Percentiles rank a stretch among this genome's conserved stretches.
phyloP scores from a whole-genome alignment of 2,329 filamentous ascomycete species.

The Dactylellina haptotyla region DNA sequence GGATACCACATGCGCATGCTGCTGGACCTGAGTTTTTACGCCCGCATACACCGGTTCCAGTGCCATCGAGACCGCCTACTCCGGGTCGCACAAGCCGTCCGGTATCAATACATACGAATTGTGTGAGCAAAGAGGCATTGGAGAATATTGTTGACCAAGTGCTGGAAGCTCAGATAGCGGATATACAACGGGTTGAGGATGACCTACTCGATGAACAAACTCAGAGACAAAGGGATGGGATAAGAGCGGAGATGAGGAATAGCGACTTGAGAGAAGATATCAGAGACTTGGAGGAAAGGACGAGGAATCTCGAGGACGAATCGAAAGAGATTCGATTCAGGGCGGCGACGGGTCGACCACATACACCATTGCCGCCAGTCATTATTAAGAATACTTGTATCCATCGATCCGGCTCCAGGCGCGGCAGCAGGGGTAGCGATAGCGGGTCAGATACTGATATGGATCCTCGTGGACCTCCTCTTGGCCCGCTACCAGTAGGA shows the following conservation, averaged over 20 bases:
- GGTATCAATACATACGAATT: constrained; percentile 5
- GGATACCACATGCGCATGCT: not conserved
- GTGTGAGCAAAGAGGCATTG: constrained; percentile 11
- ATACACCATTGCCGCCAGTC: constrained; percentile 3
- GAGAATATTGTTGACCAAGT: not conserved
- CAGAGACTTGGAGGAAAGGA: constrained; percentile 17
- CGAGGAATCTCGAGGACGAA: constrained; percentile 32
- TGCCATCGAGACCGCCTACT: not conserved
- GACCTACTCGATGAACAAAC: constrained; percentile 1
- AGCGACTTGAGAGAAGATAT: constrained; percentile 14
- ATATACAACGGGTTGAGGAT: not conserved
- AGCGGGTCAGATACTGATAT: not conserved
- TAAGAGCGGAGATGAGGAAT: not conserved
- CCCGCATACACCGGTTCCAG: not conserved
- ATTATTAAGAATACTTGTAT: constrained; percentile 29
- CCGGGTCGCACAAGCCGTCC: not conserved
- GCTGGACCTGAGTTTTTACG: not conserved
- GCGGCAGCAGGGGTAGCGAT: not conserved
- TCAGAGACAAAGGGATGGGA: not conserved
- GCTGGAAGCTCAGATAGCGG: not conserved
- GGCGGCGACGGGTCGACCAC: constrained; percentile 1
- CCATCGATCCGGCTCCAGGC: constrained; percentile 16
- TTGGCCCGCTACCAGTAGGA: constrained; percentile 1
- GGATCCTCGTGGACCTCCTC: not conserved
- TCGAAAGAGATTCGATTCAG: constrained; percentile 13